Percentiles rank a stretch among this genome's conserved stretches.
These are phyloP conservation scores for Fomes fomentarius DNA, from an alignment of 1,284 basidiomycete genomes.

Conservation along the genomic window DNA sequence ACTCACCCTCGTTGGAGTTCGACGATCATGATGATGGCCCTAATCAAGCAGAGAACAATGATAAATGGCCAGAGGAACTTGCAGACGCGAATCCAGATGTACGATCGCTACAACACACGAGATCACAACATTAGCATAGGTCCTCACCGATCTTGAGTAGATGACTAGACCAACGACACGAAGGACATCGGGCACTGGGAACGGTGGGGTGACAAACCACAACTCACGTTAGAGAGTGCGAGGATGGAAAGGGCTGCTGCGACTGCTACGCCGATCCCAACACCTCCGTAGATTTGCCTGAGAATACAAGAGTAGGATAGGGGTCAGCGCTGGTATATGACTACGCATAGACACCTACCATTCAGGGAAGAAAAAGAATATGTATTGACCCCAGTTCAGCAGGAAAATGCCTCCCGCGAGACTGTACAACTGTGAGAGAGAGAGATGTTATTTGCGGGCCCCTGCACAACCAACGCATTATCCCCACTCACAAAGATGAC, in stretches of 20 bases:
- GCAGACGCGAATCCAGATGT: constrained; percentile 70
- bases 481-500: constrained; percentile 57
- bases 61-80: constrained; percentile 77
- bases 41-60: constrained; percentile 66
- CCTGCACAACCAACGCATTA: background rate
- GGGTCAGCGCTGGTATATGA: background rate
- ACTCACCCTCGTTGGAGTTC: constrained; percentile 69
- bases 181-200: background rate
- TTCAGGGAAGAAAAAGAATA: constrained; percentile 75
- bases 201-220: constrained; percentile 26
- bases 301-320: background rate
- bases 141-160: background rate
- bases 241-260: constrained; percentile 61
- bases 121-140: background rate
- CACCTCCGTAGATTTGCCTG: constrained; percentile 79
- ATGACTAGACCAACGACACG: background rate
- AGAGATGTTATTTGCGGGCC: background rate
- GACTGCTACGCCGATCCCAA: constrained; percentile 61
- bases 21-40: constrained; percentile 77
- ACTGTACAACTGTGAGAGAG: constrained; percentile 57
- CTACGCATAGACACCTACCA: constrained; percentile 43
- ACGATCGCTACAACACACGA: constrained; percentile 55
- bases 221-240: constrained; percentile 67
- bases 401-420: constrained; percentile 71
- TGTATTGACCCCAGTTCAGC: constrained; percentile 63